Conservation (phyloP, 1,139 yeast species). For the Geotrichum australiense region DNA sequence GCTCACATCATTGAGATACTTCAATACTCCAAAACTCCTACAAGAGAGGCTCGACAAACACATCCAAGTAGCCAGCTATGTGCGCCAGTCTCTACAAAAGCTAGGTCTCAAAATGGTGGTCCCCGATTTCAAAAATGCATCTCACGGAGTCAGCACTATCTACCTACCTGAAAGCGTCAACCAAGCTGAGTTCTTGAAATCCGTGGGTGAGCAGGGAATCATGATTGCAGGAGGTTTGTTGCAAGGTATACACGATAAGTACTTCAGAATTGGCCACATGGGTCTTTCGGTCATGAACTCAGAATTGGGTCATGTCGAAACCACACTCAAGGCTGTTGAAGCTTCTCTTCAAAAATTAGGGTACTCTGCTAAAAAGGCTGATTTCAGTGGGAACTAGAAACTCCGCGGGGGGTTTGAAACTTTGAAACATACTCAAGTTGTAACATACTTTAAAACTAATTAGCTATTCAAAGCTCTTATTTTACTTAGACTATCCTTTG, state of each 20-base stretch:
- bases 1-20: slow-evolving; percentile 68
- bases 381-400: no score
- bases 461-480: neutral
- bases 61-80: slow-evolving; percentile 51
- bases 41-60: slow-evolving; percentile 60
- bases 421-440: no score
- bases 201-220: slow-evolving; percentile 62
- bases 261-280: slow-evolving; percentile 96
- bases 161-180: slow-evolving; percentile 73
- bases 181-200: slow-evolving; percentile 55
- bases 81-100: slow-evolving; percentile 49
- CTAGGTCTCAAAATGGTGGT: slow-evolving; percentile 72
- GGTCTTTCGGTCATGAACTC: slow-evolving; percentile 53
- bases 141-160: slow-evolving; percentile 83
- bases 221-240: slow-evolving; percentile 89
- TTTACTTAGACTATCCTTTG: neutral
- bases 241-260: slow-evolving; percentile 69
- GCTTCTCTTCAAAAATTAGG: slow-evolving; percentile 15
- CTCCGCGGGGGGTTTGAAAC: no score
- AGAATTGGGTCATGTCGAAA: slow-evolving; percentile 14
- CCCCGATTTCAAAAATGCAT: slow-evolving; percentile 51
- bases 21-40: slow-evolving; percentile 48
- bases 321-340: slow-evolving; percentile 11
- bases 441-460: no score
- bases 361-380: no score